Percentiles rank a stretch among this genome's conserved stretches.
Conservation (phyloP, 2,329 filamentous ascomycete species). For the Myrmaecium sp. region DNA sequence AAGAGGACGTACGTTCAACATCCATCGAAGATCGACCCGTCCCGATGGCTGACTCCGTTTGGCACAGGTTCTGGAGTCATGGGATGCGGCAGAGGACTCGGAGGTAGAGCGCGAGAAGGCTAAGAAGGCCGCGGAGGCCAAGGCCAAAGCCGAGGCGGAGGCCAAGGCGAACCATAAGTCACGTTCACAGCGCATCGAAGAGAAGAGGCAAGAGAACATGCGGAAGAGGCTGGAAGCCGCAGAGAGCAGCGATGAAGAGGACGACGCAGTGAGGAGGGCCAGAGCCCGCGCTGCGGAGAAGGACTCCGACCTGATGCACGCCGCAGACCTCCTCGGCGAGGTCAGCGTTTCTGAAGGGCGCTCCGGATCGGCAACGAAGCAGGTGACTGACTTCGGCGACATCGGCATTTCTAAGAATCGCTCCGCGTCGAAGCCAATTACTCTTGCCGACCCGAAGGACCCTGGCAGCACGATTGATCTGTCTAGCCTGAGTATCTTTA, state of each 20-base stretch:
- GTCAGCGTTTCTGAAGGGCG: constrained; percentile 57
- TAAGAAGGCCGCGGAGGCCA: constrained; percentile 68
- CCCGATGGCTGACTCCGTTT: constrained; percentile 2
- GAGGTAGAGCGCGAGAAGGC: constrained; percentile 93
- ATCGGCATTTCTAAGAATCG: constrained; percentile 58
- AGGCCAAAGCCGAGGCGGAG: constrained; percentile 77
- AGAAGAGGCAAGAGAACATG: constrained; percentile 45
- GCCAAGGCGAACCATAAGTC: constrained; percentile 82
- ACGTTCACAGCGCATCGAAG: constrained; percentile 71
- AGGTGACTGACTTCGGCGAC: constrained; percentile 61
- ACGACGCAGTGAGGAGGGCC: constrained; percentile 53
- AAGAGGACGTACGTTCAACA: constrained; percentile 49
- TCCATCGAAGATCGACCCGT: constrained; percentile 11
- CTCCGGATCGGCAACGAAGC: constrained; percentile 45
- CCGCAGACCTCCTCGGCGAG: constrained; percentile 74
- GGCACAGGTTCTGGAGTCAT: constrained; percentile 72
- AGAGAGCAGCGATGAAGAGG: constrained; percentile 45
- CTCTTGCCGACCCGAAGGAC: constrained; percentile 55
- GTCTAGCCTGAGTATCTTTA: constrained; percentile 65
- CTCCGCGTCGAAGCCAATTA: constrained; percentile 45
- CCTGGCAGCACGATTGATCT: constrained; percentile 71
- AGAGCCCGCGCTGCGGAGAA: constrained; percentile 67
- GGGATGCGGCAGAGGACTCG: constrained; percentile 93
- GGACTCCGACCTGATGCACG: constrained; percentile 76
- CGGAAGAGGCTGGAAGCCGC: constrained; percentile 38